Conservation (phyloP, 2,329 filamentous ascomycete species). For the Apiospora pterosperma region DNA sequence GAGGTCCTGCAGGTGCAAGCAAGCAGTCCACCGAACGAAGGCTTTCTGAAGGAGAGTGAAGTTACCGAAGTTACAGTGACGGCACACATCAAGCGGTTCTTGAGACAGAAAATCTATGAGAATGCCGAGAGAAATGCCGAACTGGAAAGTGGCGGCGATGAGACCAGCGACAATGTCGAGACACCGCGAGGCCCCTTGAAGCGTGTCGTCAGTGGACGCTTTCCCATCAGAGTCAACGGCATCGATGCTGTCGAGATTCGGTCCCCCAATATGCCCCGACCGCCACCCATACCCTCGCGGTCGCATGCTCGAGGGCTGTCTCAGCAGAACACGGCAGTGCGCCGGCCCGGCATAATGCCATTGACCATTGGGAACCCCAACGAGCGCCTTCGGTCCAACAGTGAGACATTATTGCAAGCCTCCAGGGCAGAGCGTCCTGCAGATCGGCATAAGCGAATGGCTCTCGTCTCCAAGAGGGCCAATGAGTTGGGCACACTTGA, state of each 20-base stretch:
- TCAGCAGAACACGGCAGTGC: constrained; percentile 60
- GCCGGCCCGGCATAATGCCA: constrained; percentile 71
- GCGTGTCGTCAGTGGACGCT: constrained; percentile 61
- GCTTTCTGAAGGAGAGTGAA: constrained; percentile 58
- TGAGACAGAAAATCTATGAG: constrained; percentile 47
- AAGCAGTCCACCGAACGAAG: constrained; percentile 53
- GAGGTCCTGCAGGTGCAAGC: constrained; percentile 61
- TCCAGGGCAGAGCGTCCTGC: constrained; percentile 46
- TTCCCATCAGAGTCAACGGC: constrained; percentile 70
- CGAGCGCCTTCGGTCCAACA: constrained; percentile 65
- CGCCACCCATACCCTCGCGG: constrained; percentile 74
- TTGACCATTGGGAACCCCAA: constrained; percentile 66
- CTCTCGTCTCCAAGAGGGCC: constrained; percentile 56
- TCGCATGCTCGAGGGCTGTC: constrained; percentile 78
- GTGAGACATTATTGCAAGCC: constrained; percentile 54
- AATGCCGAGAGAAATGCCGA: constrained; percentile 48
- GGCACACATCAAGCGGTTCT: constrained; percentile 58
- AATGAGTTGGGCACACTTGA: constrained; percentile 61
- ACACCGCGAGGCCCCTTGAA: constrained; percentile 70
- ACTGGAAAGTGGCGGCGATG: constrained; percentile 54
- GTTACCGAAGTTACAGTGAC: constrained; percentile 59
- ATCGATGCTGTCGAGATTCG: constrained; percentile 64
- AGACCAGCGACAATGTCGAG: constrained; percentile 71
- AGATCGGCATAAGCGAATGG: constrained; percentile 61
- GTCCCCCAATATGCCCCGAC: constrained; percentile 63